These are phyloP conservation scores for Coemansia sp. DNA, from an alignment of 192 early-diverging fungal genomes.

Conservation along the genomic window DNA sequence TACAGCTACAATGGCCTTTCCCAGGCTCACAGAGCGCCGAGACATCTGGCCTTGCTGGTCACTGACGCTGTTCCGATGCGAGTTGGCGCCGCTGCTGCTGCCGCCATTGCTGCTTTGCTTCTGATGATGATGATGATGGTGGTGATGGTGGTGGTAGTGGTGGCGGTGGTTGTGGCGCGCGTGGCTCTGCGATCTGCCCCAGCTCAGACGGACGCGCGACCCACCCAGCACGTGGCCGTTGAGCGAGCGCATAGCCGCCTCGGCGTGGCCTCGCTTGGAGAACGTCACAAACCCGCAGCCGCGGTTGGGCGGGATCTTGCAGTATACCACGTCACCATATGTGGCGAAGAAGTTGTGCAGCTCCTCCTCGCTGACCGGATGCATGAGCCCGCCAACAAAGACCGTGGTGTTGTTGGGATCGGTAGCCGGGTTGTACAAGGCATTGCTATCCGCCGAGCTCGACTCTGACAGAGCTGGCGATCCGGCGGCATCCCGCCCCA, in stretches of 20 bases:
- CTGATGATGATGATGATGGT: slow-evolving; percentile 31
- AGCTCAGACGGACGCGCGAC: slow-evolving; percentile 69
- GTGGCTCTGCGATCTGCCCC: slow-evolving; percentile 65
- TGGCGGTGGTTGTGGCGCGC: slow-evolving; percentile 51
- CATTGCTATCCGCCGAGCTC: slow-evolving; percentile 41
- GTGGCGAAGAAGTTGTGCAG: slow-evolving; percentile 78
- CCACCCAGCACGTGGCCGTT: slow-evolving; percentile 86
- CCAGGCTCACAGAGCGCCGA: slow-evolving; percentile 48
- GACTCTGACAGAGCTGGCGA: slow-evolving; percentile 39
- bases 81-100: slow-evolving; percentile 38
- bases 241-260: slow-evolving; percentile 89
- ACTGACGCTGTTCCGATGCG: slow-evolving; percentile 50
- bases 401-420: slow-evolving; percentile 97
- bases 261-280: slow-evolving; percentile 79
- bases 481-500: slow-evolving; percentile 23
- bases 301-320: slow-evolving; percentile 94
- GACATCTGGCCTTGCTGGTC: slow-evolving; percentile 35
- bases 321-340: slow-evolving; percentile 92
- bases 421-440: slow-evolving; percentile 45
- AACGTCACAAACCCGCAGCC: slow-evolving; percentile 97
- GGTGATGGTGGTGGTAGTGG: slow-evolving; percentile 33
- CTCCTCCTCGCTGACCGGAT: slow-evolving; percentile 86
- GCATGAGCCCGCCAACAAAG: slow-evolving; percentile 92
- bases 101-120: slow-evolving; percentile 31
- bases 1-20: slow-evolving; percentile 19